Conservation (phyloP, 208 protist species). For the Giardia muris region DNA sequence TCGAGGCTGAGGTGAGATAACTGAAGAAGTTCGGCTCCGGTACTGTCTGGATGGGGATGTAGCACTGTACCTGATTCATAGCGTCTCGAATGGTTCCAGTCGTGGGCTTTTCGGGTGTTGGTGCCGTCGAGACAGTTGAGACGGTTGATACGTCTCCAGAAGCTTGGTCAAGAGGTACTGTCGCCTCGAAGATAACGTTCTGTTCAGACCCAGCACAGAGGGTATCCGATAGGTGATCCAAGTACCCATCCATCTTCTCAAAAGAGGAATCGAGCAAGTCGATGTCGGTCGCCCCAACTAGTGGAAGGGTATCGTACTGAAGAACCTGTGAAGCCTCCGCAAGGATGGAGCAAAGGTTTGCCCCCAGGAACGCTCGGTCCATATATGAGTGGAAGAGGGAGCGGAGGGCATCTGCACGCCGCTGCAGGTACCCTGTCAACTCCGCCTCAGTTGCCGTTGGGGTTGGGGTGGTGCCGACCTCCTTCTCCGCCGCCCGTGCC, state of each 20-base stretch:
- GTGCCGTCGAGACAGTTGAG: background rate
- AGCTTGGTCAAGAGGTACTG: background rate
- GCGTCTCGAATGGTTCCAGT: too few species aligned
- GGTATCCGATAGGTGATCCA: background rate
- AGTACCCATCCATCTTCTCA: background rate
- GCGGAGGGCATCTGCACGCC: background rate
- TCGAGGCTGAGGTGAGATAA: background rate
- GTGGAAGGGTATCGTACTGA: background rate
- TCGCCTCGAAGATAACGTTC: background rate
- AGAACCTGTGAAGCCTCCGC: background rate
- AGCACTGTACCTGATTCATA: background rate
- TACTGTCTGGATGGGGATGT: background rate
- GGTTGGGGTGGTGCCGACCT: background rate
- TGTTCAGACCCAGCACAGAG: background rate
- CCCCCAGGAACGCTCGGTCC: background rate
- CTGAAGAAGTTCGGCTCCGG: background rate
- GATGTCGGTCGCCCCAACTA: background rate
- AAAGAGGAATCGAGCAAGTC: background rate
- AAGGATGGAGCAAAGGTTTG: background rate
- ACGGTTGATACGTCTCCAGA: background rate
- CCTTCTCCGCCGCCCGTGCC: background rate
- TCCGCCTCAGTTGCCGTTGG: background rate
- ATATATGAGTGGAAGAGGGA: background rate
- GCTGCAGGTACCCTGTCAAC: background rate
- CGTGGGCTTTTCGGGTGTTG: background rate